A percentile compares a stretch with the other conserved stretches of the same genome.
These are phyloP conservation scores for Tulasnella sp. DNA, from an alignment of 768 basidiomycete genomes.

Conservation along the genomic window DNA sequence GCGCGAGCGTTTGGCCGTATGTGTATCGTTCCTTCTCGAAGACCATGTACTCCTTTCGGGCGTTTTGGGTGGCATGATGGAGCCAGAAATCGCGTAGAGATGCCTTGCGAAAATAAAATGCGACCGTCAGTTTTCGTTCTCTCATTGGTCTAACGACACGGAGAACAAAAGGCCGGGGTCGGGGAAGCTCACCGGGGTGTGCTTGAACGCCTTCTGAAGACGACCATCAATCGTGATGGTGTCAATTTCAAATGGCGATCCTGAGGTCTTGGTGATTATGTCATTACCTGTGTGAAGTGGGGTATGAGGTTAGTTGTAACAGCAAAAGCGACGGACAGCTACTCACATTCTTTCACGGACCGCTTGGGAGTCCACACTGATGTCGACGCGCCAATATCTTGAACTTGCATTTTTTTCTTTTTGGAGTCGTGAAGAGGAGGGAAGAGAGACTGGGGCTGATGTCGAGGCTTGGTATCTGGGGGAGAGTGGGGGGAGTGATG, in stretches of 20 bases:
- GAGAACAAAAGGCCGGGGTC: too few relatives aligned
- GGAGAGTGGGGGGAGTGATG: too few relatives aligned
- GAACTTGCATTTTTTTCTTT: too few relatives aligned
- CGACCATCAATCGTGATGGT: slow-evolving; percentile 39
- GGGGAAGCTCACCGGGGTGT: slow-evolving; percentile 28
- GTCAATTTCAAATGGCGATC: slow-evolving; percentile 41
- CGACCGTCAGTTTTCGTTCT: too few relatives aligned
- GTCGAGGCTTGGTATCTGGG: too few relatives aligned
- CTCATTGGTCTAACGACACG: too few relatives aligned
- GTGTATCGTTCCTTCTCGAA: slow-evolving; percentile 43
- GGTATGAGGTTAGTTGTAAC: not conserved
- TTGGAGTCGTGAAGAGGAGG: not conserved
- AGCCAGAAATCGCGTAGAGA: slow-evolving; percentile 48
- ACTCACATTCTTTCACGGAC: not conserved
- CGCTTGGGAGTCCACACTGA: not conserved
- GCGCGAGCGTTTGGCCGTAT: slow-evolving; percentile 37
- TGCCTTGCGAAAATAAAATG: slow-evolving; percentile 20
- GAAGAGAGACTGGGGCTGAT: not conserved
- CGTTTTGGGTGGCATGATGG: slow-evolving; percentile 33
- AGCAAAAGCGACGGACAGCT: not conserved
- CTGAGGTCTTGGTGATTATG: slow-evolving; percentile 36
- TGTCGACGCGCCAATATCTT: not conserved
- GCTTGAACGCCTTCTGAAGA: slow-evolving; percentile 46
- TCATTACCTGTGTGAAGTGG: slow-evolving; percentile 25
- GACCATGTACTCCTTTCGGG: slow-evolving; percentile 42